Conservation (phyloP, 2,329 filamentous ascomycete species). For the Cordyceps militaris region DNA sequence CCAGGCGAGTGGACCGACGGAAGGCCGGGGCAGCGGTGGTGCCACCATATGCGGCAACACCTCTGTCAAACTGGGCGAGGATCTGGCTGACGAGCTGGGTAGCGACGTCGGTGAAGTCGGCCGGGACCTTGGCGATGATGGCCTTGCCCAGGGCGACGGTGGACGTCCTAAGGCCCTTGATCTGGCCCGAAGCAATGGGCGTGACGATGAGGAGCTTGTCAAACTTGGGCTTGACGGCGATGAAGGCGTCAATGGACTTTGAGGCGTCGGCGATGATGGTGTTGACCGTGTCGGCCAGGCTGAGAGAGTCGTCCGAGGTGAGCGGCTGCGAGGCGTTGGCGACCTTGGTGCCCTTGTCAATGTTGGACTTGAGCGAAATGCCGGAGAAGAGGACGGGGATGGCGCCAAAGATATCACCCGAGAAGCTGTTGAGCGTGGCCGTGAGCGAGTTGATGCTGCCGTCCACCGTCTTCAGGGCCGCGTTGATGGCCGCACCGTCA, state of each 20-base stretch:
- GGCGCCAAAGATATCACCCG: conserved; percentile 8
- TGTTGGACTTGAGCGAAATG: not conserved
- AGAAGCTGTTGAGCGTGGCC: not conserved
- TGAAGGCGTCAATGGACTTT: conserved; percentile 3
- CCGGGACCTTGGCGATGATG: conserved; percentile 9
- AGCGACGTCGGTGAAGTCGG: conserved; percentile 6
- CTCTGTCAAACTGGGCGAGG: conserved; percentile 7
- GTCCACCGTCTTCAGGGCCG: not conserved
- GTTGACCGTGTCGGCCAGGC: not conserved
- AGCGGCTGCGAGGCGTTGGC: conserved; percentile 2
- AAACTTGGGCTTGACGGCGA: conserved; percentile 9
- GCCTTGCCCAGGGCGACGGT: not conserved
- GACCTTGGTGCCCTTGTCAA: not conserved
- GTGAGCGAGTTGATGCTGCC: not conserved
- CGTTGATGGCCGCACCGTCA: conserved; percentile 5
- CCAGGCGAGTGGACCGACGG: not conserved
- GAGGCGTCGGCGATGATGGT: not conserved
- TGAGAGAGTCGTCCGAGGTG: conserved; percentile 2
- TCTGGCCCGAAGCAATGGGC: conserved; percentile 3
- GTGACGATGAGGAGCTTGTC: conserved; percentile 8
- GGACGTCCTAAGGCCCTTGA: conserved; percentile 4
- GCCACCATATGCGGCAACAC: conserved; percentile 1
- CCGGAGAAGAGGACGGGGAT: not conserved
- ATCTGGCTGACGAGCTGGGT: conserved; percentile 8
- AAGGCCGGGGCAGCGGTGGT: not conserved